Percentiles rank a stretch among this genome's conserved stretches.
These are phyloP conservation scores for Globisporangium cederbergense DNA, from an alignment of 352 stramenopile species.

Conservation along the genomic window DNA sequence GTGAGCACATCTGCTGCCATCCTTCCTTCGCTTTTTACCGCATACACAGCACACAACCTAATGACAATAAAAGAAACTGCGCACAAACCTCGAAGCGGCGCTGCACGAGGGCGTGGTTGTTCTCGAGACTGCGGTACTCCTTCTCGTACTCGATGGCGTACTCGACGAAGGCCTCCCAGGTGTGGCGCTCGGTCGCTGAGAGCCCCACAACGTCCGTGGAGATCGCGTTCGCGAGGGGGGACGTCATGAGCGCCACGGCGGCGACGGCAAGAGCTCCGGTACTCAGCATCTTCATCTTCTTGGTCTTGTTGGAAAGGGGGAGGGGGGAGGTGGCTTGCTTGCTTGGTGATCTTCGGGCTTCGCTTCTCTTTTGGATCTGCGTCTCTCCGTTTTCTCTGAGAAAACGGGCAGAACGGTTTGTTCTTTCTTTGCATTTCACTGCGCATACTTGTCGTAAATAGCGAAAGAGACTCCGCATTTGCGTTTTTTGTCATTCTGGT, in stretches of 20 bases:
- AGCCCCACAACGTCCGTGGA: conserved; percentile 12
- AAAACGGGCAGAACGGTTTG: not conserved
- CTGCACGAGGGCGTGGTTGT: conserved; percentile 38
- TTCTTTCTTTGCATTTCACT: not conserved
- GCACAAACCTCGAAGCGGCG: conserved; percentile 26
- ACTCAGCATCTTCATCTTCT: conserved; percentile 17
- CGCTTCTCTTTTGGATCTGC: conserved; percentile 10
- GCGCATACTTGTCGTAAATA: not conserved
- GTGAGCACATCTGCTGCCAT: not conserved
- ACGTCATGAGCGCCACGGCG: conserved; percentile 2
- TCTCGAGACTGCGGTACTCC: conserved; percentile 34
- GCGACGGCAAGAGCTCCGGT: not conserved
- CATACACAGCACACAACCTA: not conserved
- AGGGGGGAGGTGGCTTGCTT: not conserved
- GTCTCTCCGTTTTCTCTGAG: not conserved
- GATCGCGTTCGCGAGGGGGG: conserved; percentile 8
- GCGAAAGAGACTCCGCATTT: too few relatives aligned
- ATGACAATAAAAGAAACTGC: not conserved
- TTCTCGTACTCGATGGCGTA: conserved; percentile 57
- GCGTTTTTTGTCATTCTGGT: not conserved
- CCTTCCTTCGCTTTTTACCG: not conserved
- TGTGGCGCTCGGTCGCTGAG: conserved; percentile 21
- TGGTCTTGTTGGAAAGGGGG: not conserved
- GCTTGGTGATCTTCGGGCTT: not conserved
- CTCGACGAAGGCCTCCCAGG: conserved; percentile 49